phyloP scores from a whole-genome alignment of 768 basidiomycete species.

The Hypholoma fasciculare region DNA sequence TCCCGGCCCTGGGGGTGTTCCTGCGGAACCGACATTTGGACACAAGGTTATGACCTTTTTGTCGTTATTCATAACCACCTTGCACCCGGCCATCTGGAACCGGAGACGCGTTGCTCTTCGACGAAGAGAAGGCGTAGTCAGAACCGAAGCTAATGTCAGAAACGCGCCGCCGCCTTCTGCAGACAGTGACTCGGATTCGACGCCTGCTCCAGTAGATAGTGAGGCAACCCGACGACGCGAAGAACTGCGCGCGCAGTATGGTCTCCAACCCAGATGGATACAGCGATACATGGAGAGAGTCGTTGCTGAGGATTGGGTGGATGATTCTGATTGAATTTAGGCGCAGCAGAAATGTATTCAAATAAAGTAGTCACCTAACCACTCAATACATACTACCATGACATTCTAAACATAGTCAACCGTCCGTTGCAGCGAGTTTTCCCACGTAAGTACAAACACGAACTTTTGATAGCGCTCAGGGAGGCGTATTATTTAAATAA shows the following conservation, averaged over 20 bases:
- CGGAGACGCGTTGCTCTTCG: slow-evolving; percentile 58
- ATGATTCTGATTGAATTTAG: slow-evolving; percentile 53
- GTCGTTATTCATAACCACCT: slow-evolving; percentile 54
- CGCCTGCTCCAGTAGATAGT: slow-evolving; percentile 26
- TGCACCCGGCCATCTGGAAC: slow-evolving; percentile 78
- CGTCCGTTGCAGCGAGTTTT: background rate
- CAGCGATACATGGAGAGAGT: slow-evolving; percentile 65
- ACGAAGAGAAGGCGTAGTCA: slow-evolving; percentile 62
- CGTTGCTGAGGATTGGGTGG: slow-evolving; percentile 65
- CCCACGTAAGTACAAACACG: slow-evolving; percentile 8
- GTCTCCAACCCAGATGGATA: slow-evolving; percentile 60
- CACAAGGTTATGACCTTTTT: slow-evolving; percentile 57
- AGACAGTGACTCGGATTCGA: slow-evolving; percentile 21
- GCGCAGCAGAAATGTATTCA: slow-evolving; percentile 10
- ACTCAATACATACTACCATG: background rate
- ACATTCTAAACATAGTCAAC: background rate
- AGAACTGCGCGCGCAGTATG: slow-evolving; percentile 49
- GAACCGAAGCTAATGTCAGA: slow-evolving; percentile 60
- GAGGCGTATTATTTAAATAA: background rate
- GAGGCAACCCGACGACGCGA: slow-evolving; percentile 37
- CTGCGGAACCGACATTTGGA: slow-evolving; percentile 44
- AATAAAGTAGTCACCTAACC: slow-evolving; percentile 1
- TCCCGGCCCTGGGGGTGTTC: slow-evolving; percentile 24
- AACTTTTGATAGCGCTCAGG: slow-evolving; percentile 2
- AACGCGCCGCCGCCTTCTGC: slow-evolving; percentile 25